Conservation (phyloP, 108 stramenopile genomes). For the Cylindrotheca closterium region DNA sequence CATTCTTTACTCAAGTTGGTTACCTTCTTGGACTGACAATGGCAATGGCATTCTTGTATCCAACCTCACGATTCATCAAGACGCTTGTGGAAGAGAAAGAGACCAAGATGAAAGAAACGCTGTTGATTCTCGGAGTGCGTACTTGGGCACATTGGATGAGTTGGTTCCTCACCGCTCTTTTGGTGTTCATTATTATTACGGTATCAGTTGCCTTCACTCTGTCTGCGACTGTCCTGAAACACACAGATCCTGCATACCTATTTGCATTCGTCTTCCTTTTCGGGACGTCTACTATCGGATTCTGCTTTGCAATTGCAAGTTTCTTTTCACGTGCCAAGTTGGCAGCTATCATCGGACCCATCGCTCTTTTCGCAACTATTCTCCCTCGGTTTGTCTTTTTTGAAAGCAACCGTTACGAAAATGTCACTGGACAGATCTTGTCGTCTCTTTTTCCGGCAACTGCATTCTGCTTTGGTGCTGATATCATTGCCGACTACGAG, state of each 20-base stretch:
- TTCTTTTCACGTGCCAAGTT: slow-evolving; percentile 56
- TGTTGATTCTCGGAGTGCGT: slow-evolving; percentile 53
- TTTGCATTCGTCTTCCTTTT: slow-evolving; percentile 24
- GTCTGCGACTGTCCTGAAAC: neutral
- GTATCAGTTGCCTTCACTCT: slow-evolving; percentile 9
- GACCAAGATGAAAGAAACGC: slow-evolving; percentile 43
- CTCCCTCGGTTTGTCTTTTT: slow-evolving; percentile 54
- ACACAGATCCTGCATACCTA: slow-evolving; percentile 13
- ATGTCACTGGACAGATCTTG: slow-evolving; percentile 27
- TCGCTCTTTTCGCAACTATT: slow-evolving; percentile 49
- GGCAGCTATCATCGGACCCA: slow-evolving; percentile 55
- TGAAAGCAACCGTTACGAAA: slow-evolving; percentile 53
- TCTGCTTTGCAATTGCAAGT: slow-evolving; percentile 46
- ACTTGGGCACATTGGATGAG: slow-evolving; percentile 38
- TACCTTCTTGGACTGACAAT: slow-evolving; percentile 55
- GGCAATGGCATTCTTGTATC: slow-evolving; percentile 58
- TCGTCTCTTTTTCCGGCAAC: slow-evolving; percentile 50
- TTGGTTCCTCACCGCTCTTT: slow-evolving; percentile 36
- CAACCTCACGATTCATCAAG: slow-evolving; percentile 48
- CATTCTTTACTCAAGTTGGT: slow-evolving; percentile 55
- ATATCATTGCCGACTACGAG: slow-evolving; percentile 63
- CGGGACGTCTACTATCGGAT: slow-evolving; percentile 24
- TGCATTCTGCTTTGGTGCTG: slow-evolving; percentile 68
- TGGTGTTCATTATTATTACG: slow-evolving; percentile 41
- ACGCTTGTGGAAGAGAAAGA: slow-evolving; percentile 63